Conservation (phyloP, 2,329 filamentous ascomycete species). For the Colletotrichum orbiculare region DNA sequence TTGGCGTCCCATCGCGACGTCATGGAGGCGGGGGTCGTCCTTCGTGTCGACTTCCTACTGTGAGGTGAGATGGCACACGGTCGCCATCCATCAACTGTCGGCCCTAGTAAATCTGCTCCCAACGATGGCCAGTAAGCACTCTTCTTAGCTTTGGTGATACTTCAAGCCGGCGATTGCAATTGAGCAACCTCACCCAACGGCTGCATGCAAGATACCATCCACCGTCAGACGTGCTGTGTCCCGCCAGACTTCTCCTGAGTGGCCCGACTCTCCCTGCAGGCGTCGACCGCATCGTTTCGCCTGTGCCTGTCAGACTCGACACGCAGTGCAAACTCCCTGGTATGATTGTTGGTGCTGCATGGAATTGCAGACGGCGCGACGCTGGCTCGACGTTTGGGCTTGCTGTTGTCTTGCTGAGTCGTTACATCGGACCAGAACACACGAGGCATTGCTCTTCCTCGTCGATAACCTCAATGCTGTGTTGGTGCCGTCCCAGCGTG, state of each 20-base stretch:
- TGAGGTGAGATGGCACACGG: constrained; percentile 10
- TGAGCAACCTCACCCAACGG: constrained; percentile 16
- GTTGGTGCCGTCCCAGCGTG: no score
- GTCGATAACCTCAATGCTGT: no score
- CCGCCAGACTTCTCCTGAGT: constrained; percentile 16
- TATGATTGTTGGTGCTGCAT: constrained; percentile 17
- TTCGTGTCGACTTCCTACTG: constrained; percentile 9
- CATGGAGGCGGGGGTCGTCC: constrained; percentile 22
- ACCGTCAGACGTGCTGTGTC: constrained; percentile 15
- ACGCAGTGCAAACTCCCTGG: constrained; percentile 24
- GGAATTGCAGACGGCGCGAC: not conserved
- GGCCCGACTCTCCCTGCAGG: constrained; percentile 19
- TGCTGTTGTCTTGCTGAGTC: not conserved
- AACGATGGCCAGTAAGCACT: not conserved
- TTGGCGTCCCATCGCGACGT: constrained; percentile 34
- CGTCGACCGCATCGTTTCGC: constrained; percentile 9
- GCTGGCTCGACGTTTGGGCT: not conserved
- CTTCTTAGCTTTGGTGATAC: constrained; percentile 6
- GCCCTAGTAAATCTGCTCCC: not conserved
- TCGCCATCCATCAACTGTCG: constrained; percentile 23
- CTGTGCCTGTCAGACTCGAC: constrained; percentile 31
- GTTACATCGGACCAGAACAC: constrained; percentile 1
- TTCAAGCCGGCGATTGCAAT: constrained; percentile 7
- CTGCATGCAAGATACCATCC: constrained; percentile 30
- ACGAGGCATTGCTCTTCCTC: not conserved